Base-by-base conservation (phyloP, 2,329 filamentous ascomycete species). In the Aspergillus clavatus region DNA sequence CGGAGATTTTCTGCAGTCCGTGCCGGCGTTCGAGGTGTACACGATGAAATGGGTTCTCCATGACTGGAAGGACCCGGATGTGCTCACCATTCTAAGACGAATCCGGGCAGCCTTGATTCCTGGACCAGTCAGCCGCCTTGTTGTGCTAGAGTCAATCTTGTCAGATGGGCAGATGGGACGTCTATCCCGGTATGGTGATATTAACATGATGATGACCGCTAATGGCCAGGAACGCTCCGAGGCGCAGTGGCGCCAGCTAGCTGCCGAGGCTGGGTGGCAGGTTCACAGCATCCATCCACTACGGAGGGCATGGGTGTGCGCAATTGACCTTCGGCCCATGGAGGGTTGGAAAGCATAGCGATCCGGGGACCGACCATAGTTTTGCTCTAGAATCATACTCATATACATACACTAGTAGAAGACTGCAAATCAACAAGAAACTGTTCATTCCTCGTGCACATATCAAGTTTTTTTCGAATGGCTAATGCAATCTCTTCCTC, bases 21-120 rank as follows among this genome's bases (percentile, higher is more conserved):
- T 73, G 1, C 69, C 70, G 0, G 8, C 46, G 0, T 66, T 36
- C 21, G 54, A 63, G 26, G 42, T 65, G 2, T 66, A 65, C 38
- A 59, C 56, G 5, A 63, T 66, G 55, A 73, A 73, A 42, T 73
- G 71, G 70, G 63, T 57, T 38, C 59, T 73, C 10, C 71, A 73
- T 41, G 60, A 73, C 49, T 73, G 70, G 70, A 47, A 52, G 1
- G 69, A 72, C 42, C 51, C 54, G 0, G 46, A 69, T 3, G 61
- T 57, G 2, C 21, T 52, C 2, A 45, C 14, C 8, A 68, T 72
- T 38, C 54, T 65, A 16, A 37, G 28, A 6, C 57, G 55, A 16
- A 55, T 64, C 57, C 63, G 67, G 2, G 48, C 47, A 8, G 57
- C 62, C 6, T 14, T 24, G 3, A n/a, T 7, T 14, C 8, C 28